A percentile compares a stretch with the other conserved stretches of the same genome.
Evolutionary conservation across 495 filamentous ascomycete species (phyloP).

Genomic region (Penicillium samsonianum): DNA sequence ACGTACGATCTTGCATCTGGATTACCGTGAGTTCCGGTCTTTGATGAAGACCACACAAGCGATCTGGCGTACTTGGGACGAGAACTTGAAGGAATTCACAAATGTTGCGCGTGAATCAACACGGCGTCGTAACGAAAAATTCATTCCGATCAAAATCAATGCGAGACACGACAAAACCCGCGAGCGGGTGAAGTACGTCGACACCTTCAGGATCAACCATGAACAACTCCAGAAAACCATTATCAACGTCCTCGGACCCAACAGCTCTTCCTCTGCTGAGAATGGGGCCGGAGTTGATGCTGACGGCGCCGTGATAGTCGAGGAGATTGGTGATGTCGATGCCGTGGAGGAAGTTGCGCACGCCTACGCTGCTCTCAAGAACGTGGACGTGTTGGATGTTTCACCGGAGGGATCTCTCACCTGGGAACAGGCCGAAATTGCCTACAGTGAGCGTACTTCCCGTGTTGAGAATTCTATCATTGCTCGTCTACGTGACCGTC

Average conservation of each 20-base stretch:
- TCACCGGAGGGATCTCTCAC: conserved; percentile 81
- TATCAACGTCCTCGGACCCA: conserved; percentile 85
- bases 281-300: conserved; percentile 43
- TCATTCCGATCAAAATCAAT: conserved; percentile 94
- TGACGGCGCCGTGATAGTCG: conserved; percentile 70
- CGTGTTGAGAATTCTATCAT: conserved; percentile 99
- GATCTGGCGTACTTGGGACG: conserved; percentile 92
- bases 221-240: conserved; percentile 97
- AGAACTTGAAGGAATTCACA: conserved; percentile 94
- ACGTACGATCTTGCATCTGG: conserved; percentile 83
- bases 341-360: conserved; percentile 95
- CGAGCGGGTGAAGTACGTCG: conserved; percentile 87
- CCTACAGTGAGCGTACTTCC: conserved; percentile 94
- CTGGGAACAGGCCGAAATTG: conserved; percentile 90
- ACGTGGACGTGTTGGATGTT: conserved; percentile 94
- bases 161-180: conserved; percentile 83
- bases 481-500: conserved; percentile 84
- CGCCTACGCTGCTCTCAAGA: conserved; percentile 87
- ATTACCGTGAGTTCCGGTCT: conserved; percentile 83
- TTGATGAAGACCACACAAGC: conserved; percentile 79
- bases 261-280: conserved; percentile 49
- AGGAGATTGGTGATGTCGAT: conserved; percentile 96
- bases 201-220: conserved; percentile 90
- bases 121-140: conserved; percentile 87
- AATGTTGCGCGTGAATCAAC: conserved; percentile 94